Percentiles rank a stretch among this genome's conserved stretches.
Evolutionary conservation across 495 filamentous ascomycete species (phyloP).

Genomic region (Platismatia glauca): DNA sequence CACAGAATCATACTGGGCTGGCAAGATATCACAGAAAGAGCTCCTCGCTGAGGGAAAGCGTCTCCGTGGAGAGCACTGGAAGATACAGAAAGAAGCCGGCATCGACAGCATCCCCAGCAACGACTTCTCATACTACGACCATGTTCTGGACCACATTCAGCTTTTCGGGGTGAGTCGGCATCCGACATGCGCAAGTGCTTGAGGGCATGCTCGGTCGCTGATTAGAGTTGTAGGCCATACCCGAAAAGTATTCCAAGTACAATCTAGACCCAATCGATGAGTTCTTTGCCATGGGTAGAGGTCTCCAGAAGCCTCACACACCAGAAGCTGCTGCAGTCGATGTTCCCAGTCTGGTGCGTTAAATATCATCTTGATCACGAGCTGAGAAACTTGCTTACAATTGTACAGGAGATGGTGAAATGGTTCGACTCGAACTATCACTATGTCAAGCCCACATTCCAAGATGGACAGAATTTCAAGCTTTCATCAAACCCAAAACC

Average conservation of each 20-base stretch:
- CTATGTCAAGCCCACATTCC: conserved; percentile 97
- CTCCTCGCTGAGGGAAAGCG: conserved; percentile 91
- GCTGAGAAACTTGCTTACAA: conserved; percentile 14
- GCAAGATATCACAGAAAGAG: conserved; percentile 79
- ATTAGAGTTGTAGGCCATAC: conserved; percentile 53
- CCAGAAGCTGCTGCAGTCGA: conserved; percentile 61
- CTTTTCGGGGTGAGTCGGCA: conserved; percentile 73
- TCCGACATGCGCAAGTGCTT: background rate
- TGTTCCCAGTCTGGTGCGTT: conserved; percentile 67
- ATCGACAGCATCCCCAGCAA: conserved; percentile 97
- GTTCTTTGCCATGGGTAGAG: conserved; percentile 99
- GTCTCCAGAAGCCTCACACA: conserved; percentile 71
- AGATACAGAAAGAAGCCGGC: conserved; percentile 96
- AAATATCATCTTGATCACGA: conserved; percentile 5
- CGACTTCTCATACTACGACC: conserved; percentile 98
- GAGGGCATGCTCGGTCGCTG: background rate
- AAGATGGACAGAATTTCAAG: conserved; percentile 92
- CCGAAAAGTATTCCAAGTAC: conserved; percentile 81
- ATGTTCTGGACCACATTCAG: conserved; percentile 97
- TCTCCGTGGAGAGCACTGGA: conserved; percentile 93
- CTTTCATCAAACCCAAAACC: conserved; percentile 83
- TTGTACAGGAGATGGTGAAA: conserved; percentile 86
- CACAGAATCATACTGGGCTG: conserved; percentile 94
- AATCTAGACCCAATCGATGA: conserved; percentile 81
- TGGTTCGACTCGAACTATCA: conserved; percentile 99